Evolutionary conservation across 163 green algal species (phyloP).

Genomic region (Scenedesmus sp.): DNA sequence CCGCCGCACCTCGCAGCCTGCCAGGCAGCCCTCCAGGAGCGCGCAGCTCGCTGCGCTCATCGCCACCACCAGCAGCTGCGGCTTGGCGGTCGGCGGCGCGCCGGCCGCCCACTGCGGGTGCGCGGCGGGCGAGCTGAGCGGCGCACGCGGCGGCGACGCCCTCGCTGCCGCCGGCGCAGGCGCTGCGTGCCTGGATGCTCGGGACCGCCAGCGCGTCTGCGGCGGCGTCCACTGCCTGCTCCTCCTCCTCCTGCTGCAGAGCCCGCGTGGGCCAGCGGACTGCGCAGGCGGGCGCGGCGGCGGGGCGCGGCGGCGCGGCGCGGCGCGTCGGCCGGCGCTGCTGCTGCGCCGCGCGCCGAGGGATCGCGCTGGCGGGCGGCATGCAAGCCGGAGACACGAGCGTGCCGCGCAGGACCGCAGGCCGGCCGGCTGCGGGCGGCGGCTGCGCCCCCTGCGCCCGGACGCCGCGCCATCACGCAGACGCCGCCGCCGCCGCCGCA

Average conservation of each 20-base stretch:
- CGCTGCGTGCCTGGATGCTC: not conserved
- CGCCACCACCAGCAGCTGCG: constrained; percentile 29
- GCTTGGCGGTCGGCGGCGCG: not conserved
- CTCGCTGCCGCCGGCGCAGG: not conserved
- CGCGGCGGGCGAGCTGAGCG: not conserved
- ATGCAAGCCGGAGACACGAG: not conserved
- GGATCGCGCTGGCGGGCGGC: not conserved
- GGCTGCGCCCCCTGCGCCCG: no score
- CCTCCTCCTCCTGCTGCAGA: constrained; percentile 44
- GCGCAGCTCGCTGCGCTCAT: constrained; percentile 31
- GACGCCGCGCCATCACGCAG: not conserved
- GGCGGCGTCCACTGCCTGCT: constrained; percentile 1
- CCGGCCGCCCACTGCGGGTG: not conserved
- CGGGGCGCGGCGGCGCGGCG: not conserved
- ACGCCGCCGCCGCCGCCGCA: not conserved
- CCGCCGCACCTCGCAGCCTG: not conserved
- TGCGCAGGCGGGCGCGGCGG: not conserved
- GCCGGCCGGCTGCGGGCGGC: no score
- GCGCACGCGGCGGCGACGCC: no score
- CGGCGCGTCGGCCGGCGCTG: not conserved
- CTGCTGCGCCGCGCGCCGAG: not conserved
- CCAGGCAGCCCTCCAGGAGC: constrained; percentile 20
- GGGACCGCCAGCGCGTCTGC: not conserved
- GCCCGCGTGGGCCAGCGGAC: constrained; percentile 37
- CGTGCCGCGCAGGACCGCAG: no score